Base-by-base conservation (phyloP, 768 basidiomycete genomes). In the Naganishia onofrii region DNA sequence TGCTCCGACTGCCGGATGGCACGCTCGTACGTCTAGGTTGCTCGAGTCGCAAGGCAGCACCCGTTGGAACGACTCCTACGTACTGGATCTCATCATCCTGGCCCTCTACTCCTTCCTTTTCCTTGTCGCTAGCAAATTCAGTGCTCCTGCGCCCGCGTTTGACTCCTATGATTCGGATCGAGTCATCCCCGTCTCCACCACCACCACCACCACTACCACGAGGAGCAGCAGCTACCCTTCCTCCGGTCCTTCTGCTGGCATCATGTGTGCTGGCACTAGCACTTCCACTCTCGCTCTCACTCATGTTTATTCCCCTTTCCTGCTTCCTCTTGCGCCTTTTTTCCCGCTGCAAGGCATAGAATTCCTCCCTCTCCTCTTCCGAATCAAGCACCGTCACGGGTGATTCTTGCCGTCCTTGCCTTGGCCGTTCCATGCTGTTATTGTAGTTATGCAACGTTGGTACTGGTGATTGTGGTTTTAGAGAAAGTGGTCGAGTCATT, bases 371-470 rank as follows among this genome's bases (percentile, higher is more conserved):
- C 17, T 63, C 60, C n/a, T 63, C 60, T 17, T 63, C 60, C 1
- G 60, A 63, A n/a, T 63, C 60, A 3, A 63, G 26, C 23, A 63
- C 42, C 60, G 60, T 63, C 15, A 44, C 36, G 60, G 60, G 60
- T 10, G 38, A 34, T 63, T 26, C 38, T 42, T 44, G 60, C 8
- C 23, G 34, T 31, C 7, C 29, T 19, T 34, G 3, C 23, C 42
- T 5, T 63, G 17, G n/a, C 4, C 19, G n/a, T 23, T 31, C 42
- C 42, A 23, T 31, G n/a, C n/a, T n/a, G n/a, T n/a, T n/a, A 3
- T 17, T 28, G 17, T 34, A 3, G 21, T 21, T 23, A 8, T n/a
- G n/a, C 42, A 26, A 28, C n/a, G n/a, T n/a, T n/a, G 23, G 15
- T 13, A 42, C 28, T 5, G 42, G 46, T 4, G 42, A n/a, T 34